A percentile compares a stretch with the other conserved stretches of the same genome.
Evolutionary conservation across 257 asterid species (phyloP).

Genomic region (Nicotiana otophora): DNA sequence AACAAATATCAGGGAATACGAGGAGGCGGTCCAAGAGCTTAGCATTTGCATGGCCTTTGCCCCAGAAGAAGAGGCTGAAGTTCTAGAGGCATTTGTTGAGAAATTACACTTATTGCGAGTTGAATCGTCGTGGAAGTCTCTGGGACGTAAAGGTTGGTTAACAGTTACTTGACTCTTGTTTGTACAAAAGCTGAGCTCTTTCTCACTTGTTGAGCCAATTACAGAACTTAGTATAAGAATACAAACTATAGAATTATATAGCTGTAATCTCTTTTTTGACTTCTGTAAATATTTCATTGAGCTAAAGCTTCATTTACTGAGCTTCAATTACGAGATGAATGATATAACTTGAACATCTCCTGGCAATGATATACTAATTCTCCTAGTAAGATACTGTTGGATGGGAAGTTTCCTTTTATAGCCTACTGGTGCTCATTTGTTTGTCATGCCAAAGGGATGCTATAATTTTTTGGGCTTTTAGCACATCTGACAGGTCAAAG

Average conservation of each 20-base stretch:
- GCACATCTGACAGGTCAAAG: no score
- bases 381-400: not conserved
- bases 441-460: not conserved
- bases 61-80: constrained; percentile 80
- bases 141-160: constrained; percentile 44
- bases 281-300: not conserved
- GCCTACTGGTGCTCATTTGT: not conserved
- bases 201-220: not conserved
- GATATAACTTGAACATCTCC: not conserved
- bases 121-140: constrained; percentile 61
- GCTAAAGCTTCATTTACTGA: not conserved
- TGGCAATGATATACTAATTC: not conserved
- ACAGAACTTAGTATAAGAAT: not conserved
- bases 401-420: not conserved
- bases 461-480: no score
- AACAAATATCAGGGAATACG: constrained; percentile 56
- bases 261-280: constrained; percentile 1
- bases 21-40: constrained; percentile 84
- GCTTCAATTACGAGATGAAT: not conserved
- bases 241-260: not conserved
- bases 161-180: constrained; percentile 38
- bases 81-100: constrained; percentile 74
- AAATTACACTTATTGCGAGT: constrained; percentile 64
- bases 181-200: not conserved
- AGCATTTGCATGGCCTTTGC: constrained; percentile 98